Evolutionary conservation across 192 early-diverging fungal species (phyloP).

Genomic region (Thoreauomyces humboldtii): DNA sequence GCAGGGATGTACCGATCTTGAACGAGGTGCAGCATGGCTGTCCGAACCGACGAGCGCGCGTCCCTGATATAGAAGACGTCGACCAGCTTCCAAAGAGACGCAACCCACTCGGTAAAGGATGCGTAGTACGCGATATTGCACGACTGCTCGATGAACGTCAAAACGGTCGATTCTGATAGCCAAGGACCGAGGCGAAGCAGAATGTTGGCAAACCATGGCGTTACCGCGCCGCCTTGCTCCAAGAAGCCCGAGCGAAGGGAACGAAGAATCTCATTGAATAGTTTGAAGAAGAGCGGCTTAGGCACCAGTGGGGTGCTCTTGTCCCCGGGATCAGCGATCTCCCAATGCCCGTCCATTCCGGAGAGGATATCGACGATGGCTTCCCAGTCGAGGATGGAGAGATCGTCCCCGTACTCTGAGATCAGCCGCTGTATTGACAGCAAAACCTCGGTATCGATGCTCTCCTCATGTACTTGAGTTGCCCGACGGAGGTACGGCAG

Average conservation of each 20-base stretch:
- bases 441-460: slow-evolving; percentile 25
- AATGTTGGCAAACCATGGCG: not conserved
- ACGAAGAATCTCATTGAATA: slow-evolving; percentile 5
- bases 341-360: slow-evolving; percentile 22
- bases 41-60: not conserved
- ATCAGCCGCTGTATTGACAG: slow-evolving; percentile 9
- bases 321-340: slow-evolving; percentile 8
- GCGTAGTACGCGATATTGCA: slow-evolving; percentile 5
- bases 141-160: slow-evolving; percentile 3
- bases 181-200: slow-evolving; percentile 7
- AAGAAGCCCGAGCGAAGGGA: not conserved
- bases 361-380: slow-evolving; percentile 49
- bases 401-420: slow-evolving; percentile 22
- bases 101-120: slow-evolving; percentile 3
- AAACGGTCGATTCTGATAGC: slow-evolving; percentile 4
- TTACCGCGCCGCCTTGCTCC: not conserved
- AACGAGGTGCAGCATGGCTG: not conserved
- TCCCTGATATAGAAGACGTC: not conserved
- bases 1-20: slow-evolving; percentile 14
- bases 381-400: slow-evolving; percentile 49
- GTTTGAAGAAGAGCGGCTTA: not conserved
- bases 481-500: slow-evolving; percentile 37
- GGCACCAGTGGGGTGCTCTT: slow-evolving; percentile 1
- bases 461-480: slow-evolving; percentile 18
- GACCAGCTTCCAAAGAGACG: not conserved